Percentiles rank a stretch among this genome's conserved stretches.
Conservation (phyloP, 176 grass and related monocot genomes). For the Saccharum spontaneum region DNA sequence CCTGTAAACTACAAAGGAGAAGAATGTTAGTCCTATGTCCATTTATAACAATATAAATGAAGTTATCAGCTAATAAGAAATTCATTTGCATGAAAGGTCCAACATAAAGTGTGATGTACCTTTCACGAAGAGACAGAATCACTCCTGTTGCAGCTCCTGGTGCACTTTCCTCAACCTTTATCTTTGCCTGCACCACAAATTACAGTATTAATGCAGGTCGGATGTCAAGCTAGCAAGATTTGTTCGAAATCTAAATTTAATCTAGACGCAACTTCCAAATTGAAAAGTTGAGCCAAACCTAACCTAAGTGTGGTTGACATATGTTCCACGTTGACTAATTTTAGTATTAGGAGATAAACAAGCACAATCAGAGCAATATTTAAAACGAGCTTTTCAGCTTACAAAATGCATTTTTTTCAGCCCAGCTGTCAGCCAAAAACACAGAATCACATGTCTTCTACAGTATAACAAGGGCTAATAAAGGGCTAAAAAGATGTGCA, state of each 20-base stretch:
- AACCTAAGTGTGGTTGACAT: neutral
- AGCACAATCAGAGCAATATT: neutral
- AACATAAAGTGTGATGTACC: conserved; percentile 43
- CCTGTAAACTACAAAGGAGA: conserved; percentile 75
- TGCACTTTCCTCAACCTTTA: conserved; percentile 83
- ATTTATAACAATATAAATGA: conserved; percentile 9
- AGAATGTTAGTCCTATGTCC: conserved; percentile 24
- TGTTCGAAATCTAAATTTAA: neutral
- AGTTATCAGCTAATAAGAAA: conserved; percentile 9
- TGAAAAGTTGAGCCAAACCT: neutral
- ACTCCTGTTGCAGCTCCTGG: conserved; percentile 95
- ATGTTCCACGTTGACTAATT: neutral
- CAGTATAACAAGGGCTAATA: neutral
- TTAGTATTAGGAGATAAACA: neutral
- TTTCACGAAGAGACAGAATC: conserved; percentile 97
- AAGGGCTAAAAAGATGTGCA: neutral
- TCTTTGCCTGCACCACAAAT: conserved; percentile 60
- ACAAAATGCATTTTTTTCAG: neutral
- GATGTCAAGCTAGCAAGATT: neutral
- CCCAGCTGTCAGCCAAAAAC: neutral
- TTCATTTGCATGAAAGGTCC: conserved; percentile 2
- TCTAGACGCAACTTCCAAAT: neutral
- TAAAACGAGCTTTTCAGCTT: neutral
- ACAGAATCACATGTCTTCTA: neutral
- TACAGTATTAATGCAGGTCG: neutral